phyloP scores from a whole-genome alignment of 140 eudicot genomes.

The Senecio squalidus region DNA sequence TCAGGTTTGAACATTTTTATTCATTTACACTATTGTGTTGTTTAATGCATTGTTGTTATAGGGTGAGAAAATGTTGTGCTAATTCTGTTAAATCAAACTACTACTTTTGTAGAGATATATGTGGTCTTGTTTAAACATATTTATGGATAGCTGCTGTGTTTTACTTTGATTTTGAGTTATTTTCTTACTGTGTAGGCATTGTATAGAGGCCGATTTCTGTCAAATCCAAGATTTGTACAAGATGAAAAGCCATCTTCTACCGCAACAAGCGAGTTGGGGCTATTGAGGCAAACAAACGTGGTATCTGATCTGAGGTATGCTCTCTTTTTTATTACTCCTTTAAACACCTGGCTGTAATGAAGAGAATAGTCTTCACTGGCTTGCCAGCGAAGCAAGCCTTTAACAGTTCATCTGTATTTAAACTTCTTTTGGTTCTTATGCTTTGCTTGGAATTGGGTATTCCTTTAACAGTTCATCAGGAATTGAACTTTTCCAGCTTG shows the following conservation, averaged over 20 bases:
- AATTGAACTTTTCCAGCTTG: not conserved
- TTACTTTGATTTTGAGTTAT: not conserved
- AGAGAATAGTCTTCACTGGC: conserved; percentile 8
- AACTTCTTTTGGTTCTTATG: not conserved
- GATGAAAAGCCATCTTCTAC: conserved; percentile 46
- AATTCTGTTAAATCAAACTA: not conserved
- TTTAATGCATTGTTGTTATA: too few species aligned
- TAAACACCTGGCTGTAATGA: conserved; percentile 5
- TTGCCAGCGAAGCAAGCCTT: conserved; percentile 5
- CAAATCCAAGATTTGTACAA: conserved; percentile 40
- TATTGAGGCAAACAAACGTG: conserved; percentile 61
- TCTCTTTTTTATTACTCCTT: not conserved
- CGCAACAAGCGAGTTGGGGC: conserved; percentile 69
- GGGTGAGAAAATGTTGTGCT: not conserved
- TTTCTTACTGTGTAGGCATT: conserved; percentile 65
- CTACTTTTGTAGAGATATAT: too few species aligned
- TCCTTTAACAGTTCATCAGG: not conserved
- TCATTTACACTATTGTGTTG: not conserved
- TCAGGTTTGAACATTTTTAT: conserved; percentile 50
- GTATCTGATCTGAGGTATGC: conserved; percentile 80
- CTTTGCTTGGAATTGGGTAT: not conserved
- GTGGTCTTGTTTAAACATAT: too few species aligned
- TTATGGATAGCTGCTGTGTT: not conserved
- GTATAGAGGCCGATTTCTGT: conserved; percentile 61
- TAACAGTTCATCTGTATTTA: not conserved